Percentiles rank a stretch among this genome's conserved stretches.
Conservation (phyloP, 2,329 filamentous ascomycete species). For the Penicillium capsulatum region DNA sequence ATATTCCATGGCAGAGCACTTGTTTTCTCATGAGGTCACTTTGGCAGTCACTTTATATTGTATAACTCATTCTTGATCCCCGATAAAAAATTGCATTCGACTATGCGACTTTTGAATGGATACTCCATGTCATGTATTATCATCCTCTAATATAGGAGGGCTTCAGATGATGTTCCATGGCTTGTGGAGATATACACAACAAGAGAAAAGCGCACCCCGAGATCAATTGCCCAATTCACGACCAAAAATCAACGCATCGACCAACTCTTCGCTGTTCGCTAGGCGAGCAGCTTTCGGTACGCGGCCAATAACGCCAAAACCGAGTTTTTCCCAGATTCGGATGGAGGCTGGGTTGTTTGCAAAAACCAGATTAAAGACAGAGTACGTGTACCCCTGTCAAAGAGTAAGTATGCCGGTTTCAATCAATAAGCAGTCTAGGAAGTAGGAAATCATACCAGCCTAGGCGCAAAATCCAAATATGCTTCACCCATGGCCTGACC, state of each 20-base stretch:
- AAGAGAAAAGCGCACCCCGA: too few species aligned
- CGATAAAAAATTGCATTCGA: too few species aligned
- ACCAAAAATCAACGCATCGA: conserved; percentile 40
- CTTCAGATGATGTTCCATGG: too few species aligned
- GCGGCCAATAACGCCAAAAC: conserved; percentile 36
- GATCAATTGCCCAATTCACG: conserved; percentile 26
- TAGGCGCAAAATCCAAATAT: conserved; percentile 37
- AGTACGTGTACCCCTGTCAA: conserved; percentile 39
- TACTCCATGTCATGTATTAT: too few species aligned
- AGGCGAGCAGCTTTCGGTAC: conserved; percentile 36
- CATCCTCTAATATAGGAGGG: too few species aligned
- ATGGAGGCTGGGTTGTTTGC: conserved; percentile 39
- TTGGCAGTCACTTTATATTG: too few species aligned
- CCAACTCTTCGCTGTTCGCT: conserved; percentile 35
- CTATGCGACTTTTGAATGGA: too few species aligned
- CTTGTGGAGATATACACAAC: too few species aligned
- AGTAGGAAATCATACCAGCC: conserved; percentile 26
- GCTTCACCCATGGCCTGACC: conserved; percentile 36
- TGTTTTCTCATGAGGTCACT: too few species aligned
- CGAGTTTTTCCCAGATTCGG: conserved; percentile 38
- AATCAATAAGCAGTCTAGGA: too few species aligned
- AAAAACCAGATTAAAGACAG: conserved; percentile 41
- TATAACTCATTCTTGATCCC: too few species aligned
- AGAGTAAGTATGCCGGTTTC: background rate
- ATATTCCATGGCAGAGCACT: too few species aligned